Conservation (phyloP, 1,139 yeast species). For the Yamadazyma conglobata region DNA sequence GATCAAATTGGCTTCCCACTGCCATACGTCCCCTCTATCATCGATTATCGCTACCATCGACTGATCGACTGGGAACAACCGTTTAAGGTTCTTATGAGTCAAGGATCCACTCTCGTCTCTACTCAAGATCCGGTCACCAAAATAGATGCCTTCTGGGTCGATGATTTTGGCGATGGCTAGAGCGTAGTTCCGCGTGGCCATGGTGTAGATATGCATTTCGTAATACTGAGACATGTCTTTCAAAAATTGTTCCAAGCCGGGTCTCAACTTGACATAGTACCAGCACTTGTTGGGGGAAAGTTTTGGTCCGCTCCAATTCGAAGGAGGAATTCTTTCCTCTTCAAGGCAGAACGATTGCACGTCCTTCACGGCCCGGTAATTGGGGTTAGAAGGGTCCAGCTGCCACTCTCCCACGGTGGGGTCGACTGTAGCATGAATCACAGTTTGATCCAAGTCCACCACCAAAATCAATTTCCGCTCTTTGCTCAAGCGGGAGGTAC, state of each 20-base stretch:
- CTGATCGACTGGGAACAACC: slow-evolving; percentile 93
- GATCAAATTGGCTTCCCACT: slow-evolving; percentile 88
- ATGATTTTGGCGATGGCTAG: slow-evolving; percentile 84
- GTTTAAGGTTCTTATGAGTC: slow-evolving; percentile 81
- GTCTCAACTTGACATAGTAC: slow-evolving; percentile 91
- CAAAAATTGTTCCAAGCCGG: slow-evolving; percentile 76
- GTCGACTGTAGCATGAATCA: slow-evolving; percentile 96
- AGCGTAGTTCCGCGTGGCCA: slow-evolving; percentile 98
- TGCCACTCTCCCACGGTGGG: slow-evolving; percentile 98
- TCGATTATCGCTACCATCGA: slow-evolving; percentile 96
- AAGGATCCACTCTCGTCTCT: slow-evolving; percentile 94
- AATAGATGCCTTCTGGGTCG: slow-evolving; percentile 82
- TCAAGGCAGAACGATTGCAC: slow-evolving; percentile 74
- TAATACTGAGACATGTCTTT: slow-evolving; percentile 59
- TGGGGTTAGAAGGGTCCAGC: slow-evolving; percentile 78
- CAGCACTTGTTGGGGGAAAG: slow-evolving; percentile 63
- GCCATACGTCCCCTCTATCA: slow-evolving; percentile 99
- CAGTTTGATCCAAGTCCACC: slow-evolving; percentile 96
- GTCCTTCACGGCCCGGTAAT: slow-evolving; percentile 78
- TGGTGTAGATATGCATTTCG: slow-evolving; percentile 93
- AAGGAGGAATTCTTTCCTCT: slow-evolving; percentile 66
- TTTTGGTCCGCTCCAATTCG: slow-evolving; percentile 55
- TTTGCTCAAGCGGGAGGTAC: slow-evolving; percentile 57
- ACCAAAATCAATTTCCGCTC: slow-evolving; percentile 79
- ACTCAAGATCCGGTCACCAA: slow-evolving; percentile 87